These are phyloP conservation scores for Dendrobium chrysotoxum DNA, from an alignment of 106 monocot genomes.

Conservation along the genomic window DNA sequence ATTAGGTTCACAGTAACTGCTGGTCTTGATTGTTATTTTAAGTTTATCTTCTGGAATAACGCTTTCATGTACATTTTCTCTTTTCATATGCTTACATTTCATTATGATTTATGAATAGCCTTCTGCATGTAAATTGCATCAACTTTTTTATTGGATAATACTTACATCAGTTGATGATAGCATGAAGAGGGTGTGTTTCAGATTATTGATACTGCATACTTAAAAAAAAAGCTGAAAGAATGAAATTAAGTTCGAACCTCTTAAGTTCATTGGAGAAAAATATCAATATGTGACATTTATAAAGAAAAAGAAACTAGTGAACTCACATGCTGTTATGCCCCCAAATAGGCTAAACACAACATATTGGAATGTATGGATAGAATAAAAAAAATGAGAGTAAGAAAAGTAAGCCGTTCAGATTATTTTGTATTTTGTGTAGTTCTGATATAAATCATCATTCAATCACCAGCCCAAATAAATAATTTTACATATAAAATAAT, in stretches of 20 bases:
- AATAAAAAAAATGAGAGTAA: neutral
- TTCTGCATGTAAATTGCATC: neutral
- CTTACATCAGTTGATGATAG: neutral
- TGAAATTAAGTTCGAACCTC: neutral
- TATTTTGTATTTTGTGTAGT: neutral
- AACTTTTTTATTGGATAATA: neutral
- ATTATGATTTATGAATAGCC: neutral
- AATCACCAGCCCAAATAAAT: neutral
- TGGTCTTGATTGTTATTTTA: neutral
- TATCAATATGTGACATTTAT: neutral
- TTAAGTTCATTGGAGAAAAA: neutral
- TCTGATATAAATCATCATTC: neutral
- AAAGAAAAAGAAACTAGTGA: neutral
- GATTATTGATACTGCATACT: neutral
- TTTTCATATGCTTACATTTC: neutral
- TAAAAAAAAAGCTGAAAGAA: neutral
- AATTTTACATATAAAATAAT: neutral
- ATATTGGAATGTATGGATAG: neutral
- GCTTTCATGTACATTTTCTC: neutral
- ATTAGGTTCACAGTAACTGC: neutral
- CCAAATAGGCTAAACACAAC: neutral
- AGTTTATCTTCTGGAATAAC: neutral
- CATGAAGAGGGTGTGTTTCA: neutral
- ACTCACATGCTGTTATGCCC: neutral
- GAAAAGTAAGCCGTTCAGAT: neutral